Evolutionary conservation across 2,329 filamentous ascomycete species (phyloP), one percentile per base, ranked within the genome.

Genomic region (Ceratocystis huliohia): DNA sequence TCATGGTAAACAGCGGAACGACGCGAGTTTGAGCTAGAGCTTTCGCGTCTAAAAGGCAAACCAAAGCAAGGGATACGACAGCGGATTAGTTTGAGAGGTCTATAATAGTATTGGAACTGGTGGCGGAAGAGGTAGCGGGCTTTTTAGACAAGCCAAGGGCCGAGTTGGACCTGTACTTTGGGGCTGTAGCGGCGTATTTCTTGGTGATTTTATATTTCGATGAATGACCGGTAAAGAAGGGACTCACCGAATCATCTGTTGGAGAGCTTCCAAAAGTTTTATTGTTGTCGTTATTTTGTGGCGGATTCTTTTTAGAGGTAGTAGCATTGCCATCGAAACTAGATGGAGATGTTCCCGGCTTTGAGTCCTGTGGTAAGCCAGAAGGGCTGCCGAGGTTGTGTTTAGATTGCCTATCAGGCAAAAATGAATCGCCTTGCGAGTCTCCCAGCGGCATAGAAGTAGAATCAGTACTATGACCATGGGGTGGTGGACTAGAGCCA

Each of bases 171-270:
- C 30, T 28, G n/a, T 59, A 59, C 56, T 59, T 59, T 28, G 56
- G 25, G 20, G 30, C 56, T n/a, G 56, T 59, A 8, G 56, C 56
- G 1, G 56, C 30, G 56, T 59, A 59, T 59, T 33, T 59, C 56
- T 59, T 59, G 25, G 15, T 59, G 56, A 59, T 59, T 22, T 59
- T 59, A 10, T 59, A 59, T 37, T 59, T 59, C 30, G 56, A 59
- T n/a, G 17, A 30, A n/a, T 59, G 56, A 30, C 56, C 15, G 13
- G 17, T 59, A 10, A 59, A 59, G 30, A 59, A 59, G 28, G 56
- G 56, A 59, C 56, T 59, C 28, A 59, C 56, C 30, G 56, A 33
- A 37, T 37, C 56, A 33, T 59, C 28, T 30, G 56, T 30, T 33
- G 56, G 6, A 15, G 15, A 59, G 22, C 7, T 33, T 59, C n/a